These are phyloP conservation scores for Ogataea hybrid DNA, from an alignment of 1,139 yeast species.

Conservation along the genomic window DNA sequence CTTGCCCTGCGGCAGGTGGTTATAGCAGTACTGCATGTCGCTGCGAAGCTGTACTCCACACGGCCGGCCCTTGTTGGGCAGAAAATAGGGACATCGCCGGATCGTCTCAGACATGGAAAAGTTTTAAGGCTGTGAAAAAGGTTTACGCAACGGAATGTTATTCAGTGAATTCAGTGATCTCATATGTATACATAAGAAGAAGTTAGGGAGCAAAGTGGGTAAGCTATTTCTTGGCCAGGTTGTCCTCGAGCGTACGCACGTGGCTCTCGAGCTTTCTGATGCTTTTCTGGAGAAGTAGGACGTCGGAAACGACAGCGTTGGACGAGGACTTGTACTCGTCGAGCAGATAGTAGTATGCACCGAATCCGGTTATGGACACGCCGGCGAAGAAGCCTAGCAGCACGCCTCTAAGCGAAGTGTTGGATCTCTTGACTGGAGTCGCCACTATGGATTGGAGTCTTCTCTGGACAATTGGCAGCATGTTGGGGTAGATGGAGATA, in stretches of 20 bases:
- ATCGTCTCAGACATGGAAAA: slow-evolving; percentile 6
- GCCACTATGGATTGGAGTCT: slow-evolving; percentile 25
- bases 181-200: slow-evolving; percentile 6
- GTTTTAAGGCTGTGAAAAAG: slow-evolving; percentile 5
- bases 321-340: slow-evolving; percentile 77
- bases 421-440: slow-evolving; percentile 14
- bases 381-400: slow-evolving; percentile 77
- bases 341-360: slow-evolving; percentile 72
- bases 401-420: slow-evolving; percentile 55
- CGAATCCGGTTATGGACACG: slow-evolving; percentile 69
- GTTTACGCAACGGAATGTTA: slow-evolving; percentile 2
- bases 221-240: slow-evolving; percentile 21
- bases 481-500: background rate
- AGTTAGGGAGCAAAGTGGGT: background rate
- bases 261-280: slow-evolving; percentile 67
- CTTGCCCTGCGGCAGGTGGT: slow-evolving; percentile 42
- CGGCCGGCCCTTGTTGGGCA: slow-evolving; percentile 23
- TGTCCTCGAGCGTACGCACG: slow-evolving; percentile 51
- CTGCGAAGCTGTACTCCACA: slow-evolving; percentile 63
- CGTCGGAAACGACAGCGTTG: slow-evolving; percentile 71
- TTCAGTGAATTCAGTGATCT: slow-evolving; percentile 2
- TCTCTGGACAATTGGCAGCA: slow-evolving; percentile 11
- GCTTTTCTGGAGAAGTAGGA: slow-evolving; percentile 65
- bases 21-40: slow-evolving; percentile 56
- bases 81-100: slow-evolving; percentile 25